These are phyloP conservation scores for Cladosporium sphaerospermum DNA, from an alignment of 2,329 filamentous ascomycete genomes.

Conservation along the genomic window DNA sequence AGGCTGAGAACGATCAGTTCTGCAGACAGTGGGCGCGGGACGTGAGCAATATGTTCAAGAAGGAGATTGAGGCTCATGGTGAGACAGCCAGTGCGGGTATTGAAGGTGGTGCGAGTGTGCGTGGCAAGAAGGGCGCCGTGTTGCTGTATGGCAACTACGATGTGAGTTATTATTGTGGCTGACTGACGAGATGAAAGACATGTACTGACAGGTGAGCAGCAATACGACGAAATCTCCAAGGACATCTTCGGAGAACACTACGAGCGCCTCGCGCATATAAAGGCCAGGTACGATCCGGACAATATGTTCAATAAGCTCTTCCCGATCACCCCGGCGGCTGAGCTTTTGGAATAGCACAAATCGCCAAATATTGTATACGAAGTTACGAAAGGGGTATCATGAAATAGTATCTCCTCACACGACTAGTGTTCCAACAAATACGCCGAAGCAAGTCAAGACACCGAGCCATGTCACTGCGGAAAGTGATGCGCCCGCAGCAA, in stretches of 20 bases:
- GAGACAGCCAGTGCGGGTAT: slow-evolving; percentile 17
- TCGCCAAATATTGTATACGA: background rate
- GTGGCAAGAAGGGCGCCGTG: slow-evolving; percentile 23
- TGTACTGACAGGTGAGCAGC: slow-evolving; percentile 15
- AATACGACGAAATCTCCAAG: slow-evolving; percentile 25
- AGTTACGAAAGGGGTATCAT: background rate
- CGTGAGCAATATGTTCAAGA: slow-evolving; percentile 21
- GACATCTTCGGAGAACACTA: slow-evolving; percentile 44
- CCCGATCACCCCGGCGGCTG: slow-evolving; percentile 15
- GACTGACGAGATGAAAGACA: background rate
- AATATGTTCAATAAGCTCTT: slow-evolving; percentile 42
- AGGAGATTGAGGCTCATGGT: slow-evolving; percentile 20
- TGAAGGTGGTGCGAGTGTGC: slow-evolving; percentile 20
- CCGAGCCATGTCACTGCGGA: background rate
- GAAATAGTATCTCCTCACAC: background rate
- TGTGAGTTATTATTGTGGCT: slow-evolving; percentile 13
- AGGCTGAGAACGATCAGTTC: slow-evolving; percentile 19
- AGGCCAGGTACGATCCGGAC: slow-evolving; percentile 42
- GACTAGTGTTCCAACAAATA: background rate
- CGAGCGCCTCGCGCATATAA: slow-evolving; percentile 35
- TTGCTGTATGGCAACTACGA: slow-evolving; percentile 27
- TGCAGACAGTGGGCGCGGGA: slow-evolving; percentile 26
- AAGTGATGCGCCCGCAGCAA: background rate
- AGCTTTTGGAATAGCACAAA: background rate
- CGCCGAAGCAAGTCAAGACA: background rate